Evolutionary conservation across 2,329 filamentous ascomycete species (phyloP).

Genomic region (Geoglossum cookeanum): DNA sequence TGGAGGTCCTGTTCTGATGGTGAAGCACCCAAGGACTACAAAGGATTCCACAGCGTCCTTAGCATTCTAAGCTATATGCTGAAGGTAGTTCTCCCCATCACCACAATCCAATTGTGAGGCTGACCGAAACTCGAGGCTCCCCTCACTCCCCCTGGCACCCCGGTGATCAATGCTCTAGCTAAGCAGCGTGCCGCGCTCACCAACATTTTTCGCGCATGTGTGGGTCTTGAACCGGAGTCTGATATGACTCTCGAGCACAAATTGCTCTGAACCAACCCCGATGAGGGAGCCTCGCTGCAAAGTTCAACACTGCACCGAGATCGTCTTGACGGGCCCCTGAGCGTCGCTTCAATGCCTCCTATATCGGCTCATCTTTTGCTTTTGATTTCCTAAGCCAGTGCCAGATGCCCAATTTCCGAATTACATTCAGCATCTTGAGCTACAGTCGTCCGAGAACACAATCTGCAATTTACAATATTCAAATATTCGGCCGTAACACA

Average conservation of each 20-base stretch:
- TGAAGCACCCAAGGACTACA: constrained; percentile 45
- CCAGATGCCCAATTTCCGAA: neutral
- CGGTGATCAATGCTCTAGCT: constrained; percentile 83
- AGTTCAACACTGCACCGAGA: neutral
- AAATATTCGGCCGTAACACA: neutral
- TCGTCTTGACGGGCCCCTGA: neutral
- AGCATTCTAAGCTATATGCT: constrained; percentile 99
- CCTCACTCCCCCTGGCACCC: constrained; percentile 80
- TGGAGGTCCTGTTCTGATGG: constrained; percentile 48
- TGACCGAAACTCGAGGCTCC: constrained; percentile 44
- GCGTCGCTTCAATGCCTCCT: neutral
- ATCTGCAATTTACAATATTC: neutral
- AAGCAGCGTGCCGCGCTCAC: constrained; percentile 90
- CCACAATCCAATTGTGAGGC: neutral
- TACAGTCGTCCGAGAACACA: neutral
- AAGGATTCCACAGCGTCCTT: constrained; percentile 90
- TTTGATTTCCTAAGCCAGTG: neutral
- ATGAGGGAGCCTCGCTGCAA: neutral
- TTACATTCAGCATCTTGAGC: neutral
- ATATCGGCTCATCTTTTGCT: neutral
- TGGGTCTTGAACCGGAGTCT: constrained; percentile 89
- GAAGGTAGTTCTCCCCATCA: constrained; percentile 27
- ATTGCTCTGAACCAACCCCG: constrained; percentile 43
- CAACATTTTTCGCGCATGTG: constrained; percentile 97
- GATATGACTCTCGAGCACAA: constrained; percentile 99